Percentiles rank a stretch among this genome's conserved stretches.
Conservation (phyloP, 106 monocot species). For the Allium fistulosum region DNA sequence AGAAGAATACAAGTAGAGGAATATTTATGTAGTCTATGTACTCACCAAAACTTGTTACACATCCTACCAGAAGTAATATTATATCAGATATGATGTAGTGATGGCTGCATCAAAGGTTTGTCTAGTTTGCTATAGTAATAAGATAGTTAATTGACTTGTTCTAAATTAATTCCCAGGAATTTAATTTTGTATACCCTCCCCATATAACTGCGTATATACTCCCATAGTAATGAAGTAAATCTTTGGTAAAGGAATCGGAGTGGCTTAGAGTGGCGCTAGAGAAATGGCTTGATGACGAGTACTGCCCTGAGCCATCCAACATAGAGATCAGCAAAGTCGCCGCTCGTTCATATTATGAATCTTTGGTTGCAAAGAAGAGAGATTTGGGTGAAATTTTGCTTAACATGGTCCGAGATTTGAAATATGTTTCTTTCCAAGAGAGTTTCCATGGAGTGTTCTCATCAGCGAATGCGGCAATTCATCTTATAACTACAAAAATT, state of each 20-base stretch:
- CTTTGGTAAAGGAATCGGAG: slow-evolving; percentile 66
- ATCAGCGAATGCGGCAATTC: slow-evolving; percentile 82
- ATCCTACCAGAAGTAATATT: too few species aligned
- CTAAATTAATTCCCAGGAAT: not conserved
- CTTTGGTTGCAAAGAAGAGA: slow-evolving; percentile 38
- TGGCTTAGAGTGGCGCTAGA: slow-evolving; percentile 74
- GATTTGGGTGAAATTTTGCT: slow-evolving; percentile 77
- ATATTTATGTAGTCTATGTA: too few species aligned
- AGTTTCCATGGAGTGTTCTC: slow-evolving; percentile 94
- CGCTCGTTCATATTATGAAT: slow-evolving; percentile 73
- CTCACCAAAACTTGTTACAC: too few species aligned
- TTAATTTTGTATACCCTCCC: not conserved
- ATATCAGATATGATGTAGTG: too few species aligned
- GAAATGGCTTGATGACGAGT: slow-evolving; percentile 92
- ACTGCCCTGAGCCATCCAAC: slow-evolving; percentile 83
- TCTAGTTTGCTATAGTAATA: not conserved
- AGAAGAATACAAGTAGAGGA: too few species aligned
- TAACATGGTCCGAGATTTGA: slow-evolving; percentile 59
- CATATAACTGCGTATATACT: not conserved
- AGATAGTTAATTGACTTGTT: not conserved
- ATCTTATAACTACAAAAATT: slow-evolving; percentile 54
- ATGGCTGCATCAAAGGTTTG: not conserved
- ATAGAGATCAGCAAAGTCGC: slow-evolving; percentile 83
- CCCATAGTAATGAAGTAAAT: not conserved
- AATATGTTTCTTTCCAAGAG: slow-evolving; percentile 64